Evolutionary conservation across 805 yeast species (phyloP).

Genomic region (Monosporozyma aerobia): DNA sequence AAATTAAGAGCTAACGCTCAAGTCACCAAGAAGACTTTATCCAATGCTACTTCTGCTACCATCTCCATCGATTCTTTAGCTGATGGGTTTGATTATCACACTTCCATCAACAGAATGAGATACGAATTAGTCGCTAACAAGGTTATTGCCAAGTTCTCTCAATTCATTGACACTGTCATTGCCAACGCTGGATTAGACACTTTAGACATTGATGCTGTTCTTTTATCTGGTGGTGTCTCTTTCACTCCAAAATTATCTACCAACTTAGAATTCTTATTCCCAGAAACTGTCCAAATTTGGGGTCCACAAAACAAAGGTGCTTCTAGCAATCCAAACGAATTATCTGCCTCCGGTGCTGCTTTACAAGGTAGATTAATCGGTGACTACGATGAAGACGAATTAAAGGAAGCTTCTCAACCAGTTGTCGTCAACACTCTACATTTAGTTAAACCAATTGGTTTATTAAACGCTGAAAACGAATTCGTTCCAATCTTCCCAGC

Average conservation of each 20-base stretch:
- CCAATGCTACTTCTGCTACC: slow-evolving; percentile 79
- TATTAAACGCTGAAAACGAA: slow-evolving; percentile 61
- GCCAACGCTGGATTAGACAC: slow-evolving; percentile 76
- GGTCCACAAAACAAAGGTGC: slow-evolving; percentile 74
- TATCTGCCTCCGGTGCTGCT: slow-evolving; percentile 90
- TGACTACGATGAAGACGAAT: slow-evolving; percentile 78
- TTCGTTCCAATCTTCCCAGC: slow-evolving; percentile 66
- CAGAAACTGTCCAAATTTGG: slow-evolving; percentile 55
- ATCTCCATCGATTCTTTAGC: slow-evolving; percentile 92
- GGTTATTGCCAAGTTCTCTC: slow-evolving; percentile 65
- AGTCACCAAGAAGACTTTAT: slow-evolving; percentile 80
- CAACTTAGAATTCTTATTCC: slow-evolving; percentile 66
- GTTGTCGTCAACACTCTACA: slow-evolving; percentile 85
- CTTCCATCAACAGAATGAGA: slow-evolving; percentile 87
- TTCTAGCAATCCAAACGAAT: slow-evolving; percentile 81
- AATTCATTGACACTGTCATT: slow-evolving; percentile 66
- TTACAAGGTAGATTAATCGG: slow-evolving; percentile 81
- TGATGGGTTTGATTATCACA: slow-evolving; percentile 88
- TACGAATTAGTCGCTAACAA: slow-evolving; percentile 80
- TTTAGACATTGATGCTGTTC: slow-evolving; percentile 81
- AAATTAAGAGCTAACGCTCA: slow-evolving; percentile 79
- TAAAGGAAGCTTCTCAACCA: slow-evolving; percentile 67
- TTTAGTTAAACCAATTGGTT: slow-evolving; percentile 72
- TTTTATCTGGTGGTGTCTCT: slow-evolving; percentile 89
- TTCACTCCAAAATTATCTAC: slow-evolving; percentile 85